Percentiles rank a stretch among this genome's conserved stretches.
Evolutionary conservation across 257 asterid species (phyloP).

Genomic region (Solanum lycopersicoides): DNA sequence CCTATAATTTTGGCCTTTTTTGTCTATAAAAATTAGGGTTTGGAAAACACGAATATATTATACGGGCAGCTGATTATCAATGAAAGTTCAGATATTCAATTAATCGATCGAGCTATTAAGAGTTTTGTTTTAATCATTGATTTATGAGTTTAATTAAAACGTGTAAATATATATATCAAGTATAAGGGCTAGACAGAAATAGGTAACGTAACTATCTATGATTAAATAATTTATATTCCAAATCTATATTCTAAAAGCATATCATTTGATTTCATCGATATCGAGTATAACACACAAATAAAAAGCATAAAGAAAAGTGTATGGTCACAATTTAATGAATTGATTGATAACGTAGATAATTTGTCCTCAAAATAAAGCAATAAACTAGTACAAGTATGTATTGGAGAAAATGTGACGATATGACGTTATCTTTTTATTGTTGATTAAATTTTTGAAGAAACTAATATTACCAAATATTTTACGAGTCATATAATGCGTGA

Average conservation of each 20-base stretch:
- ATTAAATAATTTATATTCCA: neutral
- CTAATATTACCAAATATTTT: neutral
- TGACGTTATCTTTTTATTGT: neutral
- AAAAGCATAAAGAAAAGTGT: neutral
- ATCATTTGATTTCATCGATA: neutral
- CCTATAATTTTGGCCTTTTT: neutral
- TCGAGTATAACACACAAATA: neutral
- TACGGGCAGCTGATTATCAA: rapidly evolving
- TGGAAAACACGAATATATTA: neutral
- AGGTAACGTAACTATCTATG: neutral
- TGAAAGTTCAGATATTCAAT: neutral
- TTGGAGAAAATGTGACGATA: neutral
- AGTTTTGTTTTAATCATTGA: no score
- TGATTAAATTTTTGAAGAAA: neutral
- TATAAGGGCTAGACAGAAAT: neutral
- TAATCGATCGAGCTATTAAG: neutral
- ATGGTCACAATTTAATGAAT: neutral
- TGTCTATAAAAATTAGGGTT: neutral
- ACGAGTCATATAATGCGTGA: neutral
- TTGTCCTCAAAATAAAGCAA: neutral
- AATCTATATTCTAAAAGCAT: neutral
- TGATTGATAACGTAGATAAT: neutral
- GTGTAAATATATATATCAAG: rapidly evolving
- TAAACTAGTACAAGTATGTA: neutral
- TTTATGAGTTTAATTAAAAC: neutral